Conservation (phyloP, 2,329 filamentous ascomycete genomes). For the Colletotrichum karsti region DNA sequence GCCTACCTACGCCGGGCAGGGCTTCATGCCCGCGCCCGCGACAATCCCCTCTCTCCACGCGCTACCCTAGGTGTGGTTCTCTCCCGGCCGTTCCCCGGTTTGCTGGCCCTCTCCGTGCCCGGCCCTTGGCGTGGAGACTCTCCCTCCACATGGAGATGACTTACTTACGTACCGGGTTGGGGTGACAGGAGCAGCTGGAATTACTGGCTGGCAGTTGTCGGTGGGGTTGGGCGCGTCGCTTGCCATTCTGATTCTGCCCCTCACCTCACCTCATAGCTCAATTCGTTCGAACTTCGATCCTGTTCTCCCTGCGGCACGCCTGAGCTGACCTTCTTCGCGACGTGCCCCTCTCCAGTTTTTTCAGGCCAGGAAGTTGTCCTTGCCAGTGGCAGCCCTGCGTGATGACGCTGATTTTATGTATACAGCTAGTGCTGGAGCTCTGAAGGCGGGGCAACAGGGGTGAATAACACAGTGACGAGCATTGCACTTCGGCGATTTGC, state of each 20-base stretch:
- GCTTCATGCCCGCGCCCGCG: constrained; percentile 10
- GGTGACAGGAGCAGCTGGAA: background rate
- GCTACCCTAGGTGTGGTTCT: constrained; percentile 17
- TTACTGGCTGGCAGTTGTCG: background rate
- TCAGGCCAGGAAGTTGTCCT: constrained; percentile 1
- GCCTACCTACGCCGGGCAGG: no score
- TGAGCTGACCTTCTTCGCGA: background rate
- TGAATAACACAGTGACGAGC: background rate
- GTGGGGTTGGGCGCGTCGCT: background rate
- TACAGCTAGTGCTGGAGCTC: constrained; percentile 11
- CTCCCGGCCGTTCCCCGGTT: constrained; percentile 24
- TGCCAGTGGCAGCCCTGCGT: constrained; percentile 16
- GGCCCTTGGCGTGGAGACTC: constrained; percentile 23
- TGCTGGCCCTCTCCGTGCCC: constrained; percentile 12
- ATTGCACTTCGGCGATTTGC: background rate
- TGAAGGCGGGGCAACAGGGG: constrained; percentile 24
- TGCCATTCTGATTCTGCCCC: background rate
- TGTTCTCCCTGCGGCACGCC: constrained; percentile 13
- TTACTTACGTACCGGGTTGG: background rate
- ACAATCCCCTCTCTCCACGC: constrained; percentile 15
- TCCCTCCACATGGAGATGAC: background rate
- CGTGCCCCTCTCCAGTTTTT: background rate
- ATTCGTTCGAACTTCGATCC: background rate
- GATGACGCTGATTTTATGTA: constrained; percentile 19
- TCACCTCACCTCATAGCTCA: constrained; percentile 1